Conservation (phyloP, 73 alveolate genomes). For the Paraurostyla sp. region DNA sequence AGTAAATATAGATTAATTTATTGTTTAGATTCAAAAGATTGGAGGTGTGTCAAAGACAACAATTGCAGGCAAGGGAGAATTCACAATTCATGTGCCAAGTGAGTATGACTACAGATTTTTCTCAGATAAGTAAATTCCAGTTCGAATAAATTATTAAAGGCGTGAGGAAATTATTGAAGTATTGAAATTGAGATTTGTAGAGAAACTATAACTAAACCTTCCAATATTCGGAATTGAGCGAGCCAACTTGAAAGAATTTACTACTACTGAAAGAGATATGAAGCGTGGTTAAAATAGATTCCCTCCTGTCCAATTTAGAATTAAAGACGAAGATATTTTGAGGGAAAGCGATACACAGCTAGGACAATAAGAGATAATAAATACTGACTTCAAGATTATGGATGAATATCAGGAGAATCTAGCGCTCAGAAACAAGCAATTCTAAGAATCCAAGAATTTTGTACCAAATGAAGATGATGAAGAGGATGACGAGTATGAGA, state of each 20-base stretch:
- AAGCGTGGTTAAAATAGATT: slow-evolving; percentile 73
- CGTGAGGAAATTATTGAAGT: slow-evolving; percentile 70
- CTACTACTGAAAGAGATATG: slow-evolving; percentile 84
- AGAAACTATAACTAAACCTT: background rate
- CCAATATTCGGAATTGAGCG: slow-evolving; percentile 69
- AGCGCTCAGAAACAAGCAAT: slow-evolving; percentile 15
- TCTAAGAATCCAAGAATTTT: slow-evolving; percentile 36
- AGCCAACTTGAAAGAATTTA: slow-evolving; percentile 71
- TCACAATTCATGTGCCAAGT: slow-evolving; percentile 76
- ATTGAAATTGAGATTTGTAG: background rate
- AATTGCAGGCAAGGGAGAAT: slow-evolving; percentile 69
- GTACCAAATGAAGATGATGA: slow-evolving; percentile 45
- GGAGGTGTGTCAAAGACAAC: slow-evolving; percentile 63
- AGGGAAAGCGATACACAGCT: slow-evolving; percentile 50
- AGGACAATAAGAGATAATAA: slow-evolving; percentile 23
- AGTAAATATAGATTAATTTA: background rate
- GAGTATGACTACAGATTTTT: slow-evolving; percentile 88
- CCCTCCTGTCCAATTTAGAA: slow-evolving; percentile 68
- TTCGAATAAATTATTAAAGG: background rate
- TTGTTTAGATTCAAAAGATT: slow-evolving; percentile 1
- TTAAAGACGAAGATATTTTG: slow-evolving; percentile 46
- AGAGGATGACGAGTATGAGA: slow-evolving; percentile 44
- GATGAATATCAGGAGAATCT: slow-evolving; percentile 49
- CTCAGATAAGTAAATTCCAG: slow-evolving; percentile 30
- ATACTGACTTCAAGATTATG: background rate